Evolutionary conservation across 2,329 filamentous ascomycete genomes (phyloP), one percentile per base, ranked within the genome.

Genomic region (Alternaria gansuensis): DNA sequence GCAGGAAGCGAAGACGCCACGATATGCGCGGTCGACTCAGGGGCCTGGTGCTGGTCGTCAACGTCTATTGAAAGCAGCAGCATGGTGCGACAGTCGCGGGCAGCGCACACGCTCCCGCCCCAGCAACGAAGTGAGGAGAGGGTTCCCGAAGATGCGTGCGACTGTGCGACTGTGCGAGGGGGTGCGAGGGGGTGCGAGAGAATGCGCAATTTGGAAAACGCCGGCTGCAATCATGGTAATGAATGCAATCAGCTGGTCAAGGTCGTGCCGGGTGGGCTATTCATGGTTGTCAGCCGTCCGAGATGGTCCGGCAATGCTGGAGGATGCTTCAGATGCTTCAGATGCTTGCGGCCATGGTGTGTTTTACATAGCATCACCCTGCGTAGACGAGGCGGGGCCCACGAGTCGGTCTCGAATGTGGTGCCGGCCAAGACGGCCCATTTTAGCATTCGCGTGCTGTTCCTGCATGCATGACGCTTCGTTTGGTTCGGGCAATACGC

Each of bases 1-100:
- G 62, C 65, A 65, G 67, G 68, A 63, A 54, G 63, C 67, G 66
- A 70, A 63, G 52, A 69, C 63, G 67, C 66, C 63, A 68, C 64
- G 59, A 50, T 56, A 51, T 62, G 63, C 58, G 60, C 56, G 50
- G 64, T 60, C 62, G 65, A 63, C 56, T 62, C 63, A 69, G 66
- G 67, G 70, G 65, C 54, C 61, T 41, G 54, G 50, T 43, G 46
- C 37, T 55, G 48, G 61, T 26, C 50, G 61, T 26, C 50, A 41
- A 43, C 46, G 45, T 50, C 55, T 56, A 71, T 70, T 69, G 64
- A 68, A 63, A 51, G 61, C 50, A 51, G 61, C 50, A 46, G 40
- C 34, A 63, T 75, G 66, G 73, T 74, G 71, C 66, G 70, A 73
- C 73, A 69, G 59, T 68, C 65, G 67, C 66, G 62, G 61, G 56